A percentile compares a stretch with the other conserved stretches of the same genome.
Conservation (phyloP, 2,329 filamentous ascomycete species). For the Fusarium heterosporum region DNA sequence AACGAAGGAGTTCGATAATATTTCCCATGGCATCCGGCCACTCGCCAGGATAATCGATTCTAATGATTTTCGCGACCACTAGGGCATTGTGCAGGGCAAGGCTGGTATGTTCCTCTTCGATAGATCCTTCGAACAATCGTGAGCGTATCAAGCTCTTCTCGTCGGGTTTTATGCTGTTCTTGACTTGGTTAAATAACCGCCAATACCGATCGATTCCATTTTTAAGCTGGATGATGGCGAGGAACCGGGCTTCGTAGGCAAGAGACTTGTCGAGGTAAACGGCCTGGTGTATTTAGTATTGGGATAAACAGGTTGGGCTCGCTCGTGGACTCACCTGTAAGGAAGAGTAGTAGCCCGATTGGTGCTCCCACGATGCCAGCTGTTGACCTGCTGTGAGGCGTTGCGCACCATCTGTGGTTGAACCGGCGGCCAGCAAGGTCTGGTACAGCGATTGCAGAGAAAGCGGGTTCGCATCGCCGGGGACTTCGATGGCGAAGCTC, state of each 20-base stretch:
- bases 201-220: conserved; percentile 97
- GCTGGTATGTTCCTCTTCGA: conserved; percentile 79
- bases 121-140: conserved; percentile 78
- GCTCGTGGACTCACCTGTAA: conserved; percentile 67
- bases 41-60: conserved; percentile 88
- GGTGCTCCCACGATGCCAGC: conserved; percentile 76
- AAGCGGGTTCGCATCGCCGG: conserved; percentile 82
- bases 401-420: conserved; percentile 68
- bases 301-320: background rate
- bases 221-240: conserved; percentile 93
- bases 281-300: conserved; percentile 61
- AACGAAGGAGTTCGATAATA: conserved; percentile 74
- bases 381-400: conserved; percentile 77
- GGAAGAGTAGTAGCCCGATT: conserved; percentile 73
- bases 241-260: conserved; percentile 82
- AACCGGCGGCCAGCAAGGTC: conserved; percentile 72
- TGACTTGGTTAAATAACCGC: conserved; percentile 69
- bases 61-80: conserved; percentile 85
- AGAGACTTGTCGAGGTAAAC: conserved; percentile 84
- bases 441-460: conserved; percentile 72
- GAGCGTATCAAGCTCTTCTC: conserved; percentile 83
- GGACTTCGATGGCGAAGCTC: conserved; percentile 80
- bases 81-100: conserved; percentile 90
- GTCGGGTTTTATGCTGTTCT: conserved; percentile 76
- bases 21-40: conserved; percentile 76